Conservation (phyloP, 257 asterid species). For the Plectranthus barbatus region DNA sequence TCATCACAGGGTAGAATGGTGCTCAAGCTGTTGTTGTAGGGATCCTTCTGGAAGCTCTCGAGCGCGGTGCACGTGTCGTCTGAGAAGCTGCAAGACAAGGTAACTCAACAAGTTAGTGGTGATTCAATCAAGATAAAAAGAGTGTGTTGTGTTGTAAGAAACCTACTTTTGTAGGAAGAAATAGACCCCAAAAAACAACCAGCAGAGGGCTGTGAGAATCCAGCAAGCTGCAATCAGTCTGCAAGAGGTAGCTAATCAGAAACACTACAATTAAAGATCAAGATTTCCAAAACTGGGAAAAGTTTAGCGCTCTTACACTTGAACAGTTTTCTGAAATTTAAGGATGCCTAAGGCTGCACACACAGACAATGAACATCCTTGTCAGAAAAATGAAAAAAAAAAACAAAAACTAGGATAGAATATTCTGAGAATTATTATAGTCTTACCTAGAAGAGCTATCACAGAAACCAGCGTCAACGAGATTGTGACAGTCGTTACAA, state of each 20-base stretch:
- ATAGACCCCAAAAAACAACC: conserved; percentile 64
- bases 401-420: background rate
- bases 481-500: conserved; percentile 34
- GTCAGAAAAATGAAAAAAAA: background rate
- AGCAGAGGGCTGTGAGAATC: conserved; percentile 50
- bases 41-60: conserved; percentile 58
- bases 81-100: conserved; percentile 40
- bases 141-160: background rate
- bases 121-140: background rate
- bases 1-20: conserved; percentile 78
- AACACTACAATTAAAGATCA: background rate
- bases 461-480: conserved; percentile 46
- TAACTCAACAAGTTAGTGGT: background rate
- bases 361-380: background rate
- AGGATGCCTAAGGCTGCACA: conserved; percentile 23
- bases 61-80: conserved; percentile 74
- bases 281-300: background rate
- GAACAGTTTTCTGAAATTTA: conserved; percentile 17
- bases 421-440: background rate
- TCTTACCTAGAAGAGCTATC: conserved; percentile 49
- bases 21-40: conserved; percentile 76
- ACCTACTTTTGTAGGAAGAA: conserved; percentile 56
- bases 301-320: conserved; percentile 28
- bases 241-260: conserved; percentile 1
- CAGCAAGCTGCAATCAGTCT: conserved; percentile 56